Evolutionary conservation across 2,329 filamentous ascomycete genomes (phyloP), one percentile per base, ranked within the genome.

Genomic region (Cladophialophora chaetospira): DNA sequence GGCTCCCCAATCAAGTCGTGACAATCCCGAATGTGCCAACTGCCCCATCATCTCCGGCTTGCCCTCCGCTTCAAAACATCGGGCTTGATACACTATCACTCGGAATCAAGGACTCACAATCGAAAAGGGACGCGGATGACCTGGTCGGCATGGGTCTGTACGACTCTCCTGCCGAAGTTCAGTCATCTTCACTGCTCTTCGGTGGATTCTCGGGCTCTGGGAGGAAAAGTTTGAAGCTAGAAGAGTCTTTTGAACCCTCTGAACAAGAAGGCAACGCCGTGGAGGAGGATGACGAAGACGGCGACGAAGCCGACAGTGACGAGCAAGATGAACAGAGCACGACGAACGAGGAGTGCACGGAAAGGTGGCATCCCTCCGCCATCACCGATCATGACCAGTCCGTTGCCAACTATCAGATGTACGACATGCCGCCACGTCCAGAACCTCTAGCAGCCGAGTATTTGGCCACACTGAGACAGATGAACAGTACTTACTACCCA

Each of bases 241-340:
- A 64, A 31, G 65, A 67, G 44, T 64, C 65, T 5, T 67, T 67
- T 47, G 60, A 62, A 38, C 65, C 65, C 3, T 36, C 40, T n/a
- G 68, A 71, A 17, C 69, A 69, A 11, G 67, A 69, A 4, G 54
- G 64, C 3, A 76, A 71, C 15, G 63, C 66, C 23, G 66, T 61
- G 21, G 60, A 65, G 17, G 64, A 63, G n/a, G 66, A 68, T 26
- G 67, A 64, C 17, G 63, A 60, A 5, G 60, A 49, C 10, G 48
- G 45, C 21, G 65, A 62, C 21, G 59, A 65, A 17, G 63, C 61
- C n/a, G 61, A 57, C 19, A 54, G 61, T 13, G 43, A 53, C n/a
- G 49, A 44, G 4, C 23, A 11, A 1, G 17, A 33, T 3, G 11
- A 52, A n/a, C 28, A 51, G 11, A 40, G 46, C 11, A 21, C 25